A percentile compares a stretch with the other conserved stretches of the same genome.
Conservation (phyloP, 2,329 filamentous ascomycete genomes). For the Claviceps sp. region DNA sequence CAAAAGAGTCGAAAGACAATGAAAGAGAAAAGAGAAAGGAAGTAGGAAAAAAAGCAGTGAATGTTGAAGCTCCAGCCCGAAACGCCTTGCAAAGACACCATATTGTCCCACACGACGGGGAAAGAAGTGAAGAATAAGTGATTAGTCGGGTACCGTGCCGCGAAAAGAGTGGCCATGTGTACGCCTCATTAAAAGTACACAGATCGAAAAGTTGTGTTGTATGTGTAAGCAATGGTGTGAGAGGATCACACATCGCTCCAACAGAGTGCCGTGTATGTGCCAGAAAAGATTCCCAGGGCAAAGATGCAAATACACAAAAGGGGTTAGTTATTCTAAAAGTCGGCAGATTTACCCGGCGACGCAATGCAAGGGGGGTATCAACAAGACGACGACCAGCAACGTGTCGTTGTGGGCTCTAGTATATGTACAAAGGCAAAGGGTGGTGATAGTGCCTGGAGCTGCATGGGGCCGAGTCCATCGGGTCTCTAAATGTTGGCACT, state of each 20-base stretch:
- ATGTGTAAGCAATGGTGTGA: background rate
- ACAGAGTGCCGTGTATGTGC: background rate
- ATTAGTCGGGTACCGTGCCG: background rate
- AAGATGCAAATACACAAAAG: background rate
- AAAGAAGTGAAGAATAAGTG: background rate
- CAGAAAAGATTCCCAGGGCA: background rate
- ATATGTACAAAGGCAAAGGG: slow-evolving; percentile 13
- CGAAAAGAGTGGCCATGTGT: no score
- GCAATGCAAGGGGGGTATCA: background rate
- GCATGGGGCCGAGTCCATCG: slow-evolving; percentile 11
- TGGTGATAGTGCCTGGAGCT: slow-evolving; percentile 1
- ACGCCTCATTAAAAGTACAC: no score
- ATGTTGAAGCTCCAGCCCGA: slow-evolving; percentile 12
- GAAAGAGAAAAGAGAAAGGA: slow-evolving; percentile 5
- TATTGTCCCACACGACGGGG: slow-evolving; percentile 4
- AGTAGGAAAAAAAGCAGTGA: slow-evolving; percentile 10
- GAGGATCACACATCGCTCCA: background rate
- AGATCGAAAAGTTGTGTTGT: no score
- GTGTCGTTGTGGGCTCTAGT: slow-evolving; percentile 8
- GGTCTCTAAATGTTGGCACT: slow-evolving; percentile 22
- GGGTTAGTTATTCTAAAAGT: background rate
- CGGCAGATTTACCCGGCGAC: background rate
- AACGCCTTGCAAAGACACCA: slow-evolving; percentile 21
- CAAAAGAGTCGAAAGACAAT: slow-evolving; percentile 5
- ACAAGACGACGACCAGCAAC: background rate